Percentiles rank a stretch among this genome's conserved stretches.
Evolutionary conservation across 2,329 filamentous ascomycete genomes (phyloP).

Genomic region (Hypoxylon sp.): DNA sequence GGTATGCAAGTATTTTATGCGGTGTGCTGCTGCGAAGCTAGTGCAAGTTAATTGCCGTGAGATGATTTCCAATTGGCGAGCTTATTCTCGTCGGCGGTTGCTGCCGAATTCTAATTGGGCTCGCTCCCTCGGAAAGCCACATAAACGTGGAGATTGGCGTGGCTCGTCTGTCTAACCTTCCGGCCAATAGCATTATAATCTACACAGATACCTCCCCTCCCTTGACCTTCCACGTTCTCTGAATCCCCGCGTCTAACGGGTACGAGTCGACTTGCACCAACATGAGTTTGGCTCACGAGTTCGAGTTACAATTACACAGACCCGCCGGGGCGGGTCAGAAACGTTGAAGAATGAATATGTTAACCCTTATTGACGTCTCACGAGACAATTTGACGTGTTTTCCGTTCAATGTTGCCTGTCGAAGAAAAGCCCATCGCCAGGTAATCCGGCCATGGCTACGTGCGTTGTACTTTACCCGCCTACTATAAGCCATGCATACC

Average conservation of each 20-base stretch:
- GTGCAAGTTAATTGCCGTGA: slow-evolving; percentile 25
- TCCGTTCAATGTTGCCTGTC: slow-evolving; percentile 8
- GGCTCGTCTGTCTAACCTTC: slow-evolving; percentile 21
- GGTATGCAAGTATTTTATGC: slow-evolving; percentile 34
- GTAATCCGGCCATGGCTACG: slow-evolving; percentile 3
- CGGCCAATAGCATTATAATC: slow-evolving; percentile 28
- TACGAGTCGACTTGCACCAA: slow-evolving; percentile 14
- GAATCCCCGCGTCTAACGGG: background rate
- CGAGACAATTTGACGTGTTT: slow-evolving; percentile 8
- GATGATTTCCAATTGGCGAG: slow-evolving; percentile 23
- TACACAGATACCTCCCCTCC: too few relatives aligned
- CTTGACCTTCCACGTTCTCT: background rate
- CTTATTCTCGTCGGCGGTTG: slow-evolving; percentile 44
- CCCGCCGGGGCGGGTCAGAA: slow-evolving; percentile 5
- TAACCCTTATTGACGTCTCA: slow-evolving; percentile 5
- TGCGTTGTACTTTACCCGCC: slow-evolving; percentile 8
- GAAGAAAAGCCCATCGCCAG: slow-evolving; percentile 20
- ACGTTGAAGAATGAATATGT: slow-evolving; percentile 26
- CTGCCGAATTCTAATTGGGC: slow-evolving; percentile 45
- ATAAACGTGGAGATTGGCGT: slow-evolving; percentile 31
- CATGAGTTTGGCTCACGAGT: slow-evolving; percentile 20
- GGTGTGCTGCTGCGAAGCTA: slow-evolving; percentile 13
- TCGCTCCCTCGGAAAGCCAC: slow-evolving; percentile 35
- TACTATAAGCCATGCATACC: background rate
- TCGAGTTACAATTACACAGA: slow-evolving; percentile 7